Evolutionary conservation across 345 rosid species (phyloP), one percentile per base, ranked within the genome.

Genomic region (Salix caprea): DNA sequence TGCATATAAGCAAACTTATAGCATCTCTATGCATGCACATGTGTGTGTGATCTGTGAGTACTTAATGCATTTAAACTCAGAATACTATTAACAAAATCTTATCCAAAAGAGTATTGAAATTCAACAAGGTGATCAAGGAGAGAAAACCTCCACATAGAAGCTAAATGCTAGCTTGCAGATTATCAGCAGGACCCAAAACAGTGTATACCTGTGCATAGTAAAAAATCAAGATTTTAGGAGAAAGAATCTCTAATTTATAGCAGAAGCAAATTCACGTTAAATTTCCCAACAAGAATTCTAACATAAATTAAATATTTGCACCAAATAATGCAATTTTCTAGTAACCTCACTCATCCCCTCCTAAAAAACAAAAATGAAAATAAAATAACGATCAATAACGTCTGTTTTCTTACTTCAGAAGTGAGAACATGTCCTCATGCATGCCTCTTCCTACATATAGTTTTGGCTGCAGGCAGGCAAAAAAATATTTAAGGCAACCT

Each of bases 151-250:
- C 82, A 96, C 94, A 80, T 92, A 96, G 84, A 91, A 96, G 92
- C 99, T 96, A 88, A 96, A 93, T 56, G 97, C 97, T 69, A 96
- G 89, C 89, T 96, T 96, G 95, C 97, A 81, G 44, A 94, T 88
- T 71, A 96, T 86, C 70, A 96, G 84, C 90, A 94, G 62, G 88
- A 92, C 86, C 99, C 99, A 96, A 74, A 96, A 94, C 75, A 91
- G 76, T 44, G 99, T 92, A 84, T 96, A 96, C 94, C 99, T 96
- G 85, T 68, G 39, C 42, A 80, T 36, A 84, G 36, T 42, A 74
- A 60, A 81, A 81, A 78, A 61, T 14, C 60, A 24, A 65, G 36
- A 70, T 70, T 74, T 76, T 34, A 52, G 40, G 58, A 28, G 73
- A n/a, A 62, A 61, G 34, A 76, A 64, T 19, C 21, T 44, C 76